A percentile compares a stretch with the other conserved stretches of the same genome.
Evolutionary conservation across 2,329 filamentous ascomycete species (phyloP).

Genomic region (Arthrobotrys sinensis): DNA sequence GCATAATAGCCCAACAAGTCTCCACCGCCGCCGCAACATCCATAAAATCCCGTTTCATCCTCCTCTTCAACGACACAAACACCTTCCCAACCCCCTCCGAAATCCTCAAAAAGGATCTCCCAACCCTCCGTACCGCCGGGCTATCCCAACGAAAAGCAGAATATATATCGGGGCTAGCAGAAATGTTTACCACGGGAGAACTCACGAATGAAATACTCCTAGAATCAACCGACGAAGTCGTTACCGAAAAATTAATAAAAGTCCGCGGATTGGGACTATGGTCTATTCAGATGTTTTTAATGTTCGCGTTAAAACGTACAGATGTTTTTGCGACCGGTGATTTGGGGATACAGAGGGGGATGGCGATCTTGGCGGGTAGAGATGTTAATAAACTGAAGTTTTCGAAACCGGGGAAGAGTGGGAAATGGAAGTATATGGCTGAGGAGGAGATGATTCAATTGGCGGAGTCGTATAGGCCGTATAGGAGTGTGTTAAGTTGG

Average conservation of each 20-base stretch:
- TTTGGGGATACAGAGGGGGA: slow-evolving; percentile 92
- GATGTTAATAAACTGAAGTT: slow-evolving; percentile 86
- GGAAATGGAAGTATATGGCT: slow-evolving; percentile 98
- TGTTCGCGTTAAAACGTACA: slow-evolving; percentile 92
- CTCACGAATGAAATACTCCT: slow-evolving; percentile 82
- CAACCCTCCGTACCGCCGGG: slow-evolving; percentile 83
- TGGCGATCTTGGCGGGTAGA: slow-evolving; percentile 87
- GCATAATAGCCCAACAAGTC: slow-evolving; percentile 97
- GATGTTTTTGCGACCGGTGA: slow-evolving; percentile 95
- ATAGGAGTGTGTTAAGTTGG: slow-evolving; percentile 69
- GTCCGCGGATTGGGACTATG: slow-evolving; percentile 89
- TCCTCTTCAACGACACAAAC: slow-evolving; percentile 74
- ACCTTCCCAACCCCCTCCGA: slow-evolving; percentile 82
- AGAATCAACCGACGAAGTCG: slow-evolving; percentile 85
- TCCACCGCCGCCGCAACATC: slow-evolving; percentile 90
- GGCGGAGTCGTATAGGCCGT: slow-evolving; percentile 85
- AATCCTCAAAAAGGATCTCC: slow-evolving; percentile 76
- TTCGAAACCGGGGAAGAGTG: slow-evolving; percentile 74
- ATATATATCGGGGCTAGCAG: slow-evolving; percentile 88
- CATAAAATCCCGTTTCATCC: slow-evolving; percentile 88
- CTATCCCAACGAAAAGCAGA: slow-evolving; percentile 96
- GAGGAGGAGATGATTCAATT: slow-evolving; percentile 92
- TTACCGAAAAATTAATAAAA: slow-evolving; percentile 84
- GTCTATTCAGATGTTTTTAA: slow-evolving; percentile 98
- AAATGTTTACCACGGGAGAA: slow-evolving; percentile 83